phyloP scores from a whole-genome alignment of 2,329 filamentous ascomycete species.

The Fusarium sp. region DNA sequence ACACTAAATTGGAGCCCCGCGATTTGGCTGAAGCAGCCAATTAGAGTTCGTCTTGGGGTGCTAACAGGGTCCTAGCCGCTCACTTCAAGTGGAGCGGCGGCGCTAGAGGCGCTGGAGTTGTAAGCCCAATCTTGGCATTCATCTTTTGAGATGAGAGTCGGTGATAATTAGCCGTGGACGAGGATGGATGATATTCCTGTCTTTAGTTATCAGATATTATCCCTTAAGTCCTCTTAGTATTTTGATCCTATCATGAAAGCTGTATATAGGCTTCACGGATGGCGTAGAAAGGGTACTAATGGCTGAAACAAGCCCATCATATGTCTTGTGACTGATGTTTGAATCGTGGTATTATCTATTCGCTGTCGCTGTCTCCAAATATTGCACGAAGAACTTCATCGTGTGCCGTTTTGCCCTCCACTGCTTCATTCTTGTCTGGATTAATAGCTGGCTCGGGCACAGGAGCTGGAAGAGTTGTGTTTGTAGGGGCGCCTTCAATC shows the following conservation, averaged over 20 bases:
- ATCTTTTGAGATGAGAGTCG: conserved; percentile 28
- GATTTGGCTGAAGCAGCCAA: conserved; percentile 33
- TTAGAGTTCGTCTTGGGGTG: not conserved
- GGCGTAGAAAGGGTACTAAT: not conserved
- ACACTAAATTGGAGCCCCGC: conserved; percentile 49
- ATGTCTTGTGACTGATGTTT: not conserved
- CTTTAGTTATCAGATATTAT: not conserved
- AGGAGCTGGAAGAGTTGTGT: conserved; percentile 4
- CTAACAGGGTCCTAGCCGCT: conserved; percentile 45
- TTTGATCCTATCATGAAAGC: not conserved
- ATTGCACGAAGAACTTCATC: conserved; percentile 92
- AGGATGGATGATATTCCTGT: not conserved
- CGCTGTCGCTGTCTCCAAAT: conserved; percentile 85
- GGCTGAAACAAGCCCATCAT: not conserved
- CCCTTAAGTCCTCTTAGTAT: not conserved
- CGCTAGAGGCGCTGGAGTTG: conserved; percentile 42
- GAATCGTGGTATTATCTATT: conserved; percentile 52
- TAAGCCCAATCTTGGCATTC: conserved; percentile 35
- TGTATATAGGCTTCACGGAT: not conserved
- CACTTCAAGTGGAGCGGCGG: conserved; percentile 36
- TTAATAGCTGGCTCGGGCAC: conserved; percentile 61
- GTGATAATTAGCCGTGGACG: not conserved
- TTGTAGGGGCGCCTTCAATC: conserved; percentile 29
- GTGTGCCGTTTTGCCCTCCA: conserved; percentile 80
- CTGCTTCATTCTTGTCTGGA: conserved; percentile 73